Percentiles rank a stretch among this genome's conserved stretches.
Conservation (phyloP, 148 eudicot genomes). For the Polygonum maritimum region DNA sequence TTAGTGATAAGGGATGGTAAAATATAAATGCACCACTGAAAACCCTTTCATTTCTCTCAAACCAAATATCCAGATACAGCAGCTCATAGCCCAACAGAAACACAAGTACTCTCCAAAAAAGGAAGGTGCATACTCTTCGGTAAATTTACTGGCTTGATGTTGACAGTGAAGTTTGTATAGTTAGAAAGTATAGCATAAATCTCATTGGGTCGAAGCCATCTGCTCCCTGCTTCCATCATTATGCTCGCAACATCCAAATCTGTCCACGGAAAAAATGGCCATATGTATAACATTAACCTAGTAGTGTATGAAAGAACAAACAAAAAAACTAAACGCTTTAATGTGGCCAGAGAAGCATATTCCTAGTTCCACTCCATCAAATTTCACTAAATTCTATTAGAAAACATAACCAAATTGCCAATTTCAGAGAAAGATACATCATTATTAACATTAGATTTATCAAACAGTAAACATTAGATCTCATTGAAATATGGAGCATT, state of each 20-base stretch:
- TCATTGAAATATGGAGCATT: too few species aligned
- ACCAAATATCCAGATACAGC: not conserved
- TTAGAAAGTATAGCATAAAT: constrained; percentile 87
- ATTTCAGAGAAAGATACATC: not conserved
- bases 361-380: not conserved
- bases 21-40: not conserved
- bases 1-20: not conserved
- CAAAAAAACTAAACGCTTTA: not conserved
- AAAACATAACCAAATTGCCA: not conserved
- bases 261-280: constrained; percentile 17
- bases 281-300: not conserved
- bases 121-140: constrained; percentile 43
- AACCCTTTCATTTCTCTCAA: not conserved
- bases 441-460: not conserved
- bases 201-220: constrained; percentile 96
- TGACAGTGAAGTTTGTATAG: constrained; percentile 44
- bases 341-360: not conserved
- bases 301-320: not conserved
- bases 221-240: constrained; percentile 61
- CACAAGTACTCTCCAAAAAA: not conserved
- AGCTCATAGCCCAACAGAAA: not conserved
- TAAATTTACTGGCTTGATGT: constrained; percentile 75
- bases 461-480: not conserved
- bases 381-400: not conserved
- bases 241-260: constrained; percentile 71